Percentiles rank a stretch among this genome's conserved stretches.
These are phyloP conservation scores for Hanseniaspora occidentalis DNA, from an alignment of 805 yeast genomes.

Conservation along the genomic window DNA sequence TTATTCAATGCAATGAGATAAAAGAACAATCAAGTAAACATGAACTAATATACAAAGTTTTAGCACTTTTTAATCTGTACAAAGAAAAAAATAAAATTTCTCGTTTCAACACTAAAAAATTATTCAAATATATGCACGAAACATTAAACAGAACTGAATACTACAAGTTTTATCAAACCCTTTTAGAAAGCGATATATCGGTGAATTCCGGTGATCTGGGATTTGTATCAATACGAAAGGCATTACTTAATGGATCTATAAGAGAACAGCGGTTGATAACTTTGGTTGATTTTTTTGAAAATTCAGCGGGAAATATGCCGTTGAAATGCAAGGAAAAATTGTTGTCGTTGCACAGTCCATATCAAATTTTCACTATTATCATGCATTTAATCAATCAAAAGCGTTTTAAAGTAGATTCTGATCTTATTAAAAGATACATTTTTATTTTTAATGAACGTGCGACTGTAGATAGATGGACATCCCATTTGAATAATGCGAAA, in stretches of 20 bases:
- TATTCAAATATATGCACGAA: conserved; percentile 17
- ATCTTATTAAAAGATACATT: too few species aligned
- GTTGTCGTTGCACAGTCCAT: conserved; percentile 13
- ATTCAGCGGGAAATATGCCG: conserved; percentile 7
- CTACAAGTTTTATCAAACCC: conserved; percentile 15
- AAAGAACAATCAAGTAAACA: not conserved
- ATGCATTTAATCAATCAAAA: too few species aligned
- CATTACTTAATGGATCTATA: conserved; percentile 18
- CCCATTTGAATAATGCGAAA: conserved; percentile 10
- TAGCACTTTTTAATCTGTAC: not conserved
- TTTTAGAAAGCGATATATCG: conserved; percentile 14
- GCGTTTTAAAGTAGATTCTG: too few species aligned
- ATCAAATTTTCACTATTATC: too few species aligned
- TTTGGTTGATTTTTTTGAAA: conserved; percentile 17
- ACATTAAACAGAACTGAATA: conserved; percentile 10
- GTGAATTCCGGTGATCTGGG: conserved; percentile 10
- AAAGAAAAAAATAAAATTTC: not conserved
- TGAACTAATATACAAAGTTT: not conserved
- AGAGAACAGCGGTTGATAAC: conserved; percentile 17
- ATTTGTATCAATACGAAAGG: conserved; percentile 9
- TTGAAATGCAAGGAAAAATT: conserved; percentile 11
- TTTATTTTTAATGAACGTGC: too few species aligned
- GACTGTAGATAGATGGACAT: too few species aligned
- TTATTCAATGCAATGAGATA: not conserved
- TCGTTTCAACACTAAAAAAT: not conserved